Conservation (phyloP, 179 eudicot genomes). For the Pouteria campechiana region DNA sequence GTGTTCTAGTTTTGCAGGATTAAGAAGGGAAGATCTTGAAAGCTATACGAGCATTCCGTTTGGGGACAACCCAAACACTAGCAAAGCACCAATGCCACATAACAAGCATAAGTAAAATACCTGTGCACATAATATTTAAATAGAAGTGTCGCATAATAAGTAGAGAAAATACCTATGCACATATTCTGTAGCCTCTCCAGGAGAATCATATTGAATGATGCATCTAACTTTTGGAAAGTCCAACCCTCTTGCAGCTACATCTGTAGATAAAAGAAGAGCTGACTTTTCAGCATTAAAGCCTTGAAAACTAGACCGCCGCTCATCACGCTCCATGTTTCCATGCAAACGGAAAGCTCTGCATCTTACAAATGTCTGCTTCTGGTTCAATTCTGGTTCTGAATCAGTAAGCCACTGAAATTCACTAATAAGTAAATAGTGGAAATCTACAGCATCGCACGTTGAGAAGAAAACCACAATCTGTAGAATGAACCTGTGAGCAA, state of each 20-base stretch:
- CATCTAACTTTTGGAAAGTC: conserved; percentile 89
- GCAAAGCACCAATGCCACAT: too few relatives aligned
- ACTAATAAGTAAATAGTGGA: conserved; percentile 57
- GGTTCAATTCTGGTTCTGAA: conserved; percentile 26
- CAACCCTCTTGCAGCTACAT: conserved; percentile 93
- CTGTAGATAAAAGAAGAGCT: conserved; percentile 86
- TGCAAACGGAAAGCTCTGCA: conserved; percentile 68
- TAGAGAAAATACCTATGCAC: conserved; percentile 63
- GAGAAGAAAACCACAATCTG: conserved; percentile 98
- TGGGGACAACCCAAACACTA: too few relatives aligned
- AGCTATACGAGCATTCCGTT: too few relatives aligned
- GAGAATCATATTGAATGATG: conserved; percentile 94
- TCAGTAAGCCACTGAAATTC: conserved; percentile 47
- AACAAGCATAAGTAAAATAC: too few relatives aligned
- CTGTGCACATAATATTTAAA: too few relatives aligned
- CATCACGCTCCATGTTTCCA: conserved; percentile 85
- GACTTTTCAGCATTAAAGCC: conserved; percentile 73
- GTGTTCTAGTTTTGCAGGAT: too few relatives aligned
- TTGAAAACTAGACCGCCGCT: conserved; percentile 65
- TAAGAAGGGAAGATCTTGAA: too few relatives aligned
- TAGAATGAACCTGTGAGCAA: conserved; percentile 8
- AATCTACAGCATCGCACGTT: conserved; percentile 91
- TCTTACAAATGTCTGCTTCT: conserved; percentile 36
- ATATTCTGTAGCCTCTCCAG: conserved; percentile 97
- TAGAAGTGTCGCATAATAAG: too few relatives aligned